Evolutionary conservation across 1,139 yeast genomes (phyloP), one percentile per base, ranked within the genome.

Genomic region (Geotrichum klebahnii): DNA sequence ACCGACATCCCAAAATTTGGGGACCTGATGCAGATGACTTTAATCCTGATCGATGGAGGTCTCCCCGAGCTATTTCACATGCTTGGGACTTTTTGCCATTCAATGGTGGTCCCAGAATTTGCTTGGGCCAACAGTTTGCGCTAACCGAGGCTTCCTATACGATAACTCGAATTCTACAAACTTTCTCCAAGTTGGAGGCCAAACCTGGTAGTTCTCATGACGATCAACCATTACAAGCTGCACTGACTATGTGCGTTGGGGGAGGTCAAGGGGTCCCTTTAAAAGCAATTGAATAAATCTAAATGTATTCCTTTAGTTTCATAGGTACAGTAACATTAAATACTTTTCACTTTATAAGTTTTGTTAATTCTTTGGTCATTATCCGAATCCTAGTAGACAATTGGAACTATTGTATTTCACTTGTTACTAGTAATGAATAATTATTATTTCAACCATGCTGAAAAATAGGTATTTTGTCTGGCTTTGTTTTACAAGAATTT

Each of bases 91-190:
- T 67, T 61, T 61, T 78, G 24, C 81, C 81, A 4, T 78, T 77
- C 67, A 78, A 78, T 57, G 82, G 82, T 44, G 83, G 83, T 4
- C 82, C 83, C 28, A 67, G 83, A 52, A 78, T 78, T 51, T 79
- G 83, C 58, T 66, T 78, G 46, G 83, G 82, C 16, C 82, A 78
- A 63, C 82, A 77, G 61, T 77, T 75, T 63, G 82, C 81, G 0
- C 70, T 78, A 52, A 77, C 81, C 16, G 83, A 79, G 62, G 78
- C 79, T 3, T 68, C 76, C 3, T 78, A 76, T 54, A 71, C 74
- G 8, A 57, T 74, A 35, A 70, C 68, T 14, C 65, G 81, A 51
- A 60, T 78, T 46, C 61, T 65, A 29, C 78, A 74, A 60, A 32
- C 43, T 10, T 48, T 43, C 24, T 28, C 17, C 22, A 26, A n/a